Percentiles rank a stretch among this genome's conserved stretches.
phyloP scores from a whole-genome alignment of 2,329 filamentous ascomycete genomes.

The Cercospora nicotianae region DNA sequence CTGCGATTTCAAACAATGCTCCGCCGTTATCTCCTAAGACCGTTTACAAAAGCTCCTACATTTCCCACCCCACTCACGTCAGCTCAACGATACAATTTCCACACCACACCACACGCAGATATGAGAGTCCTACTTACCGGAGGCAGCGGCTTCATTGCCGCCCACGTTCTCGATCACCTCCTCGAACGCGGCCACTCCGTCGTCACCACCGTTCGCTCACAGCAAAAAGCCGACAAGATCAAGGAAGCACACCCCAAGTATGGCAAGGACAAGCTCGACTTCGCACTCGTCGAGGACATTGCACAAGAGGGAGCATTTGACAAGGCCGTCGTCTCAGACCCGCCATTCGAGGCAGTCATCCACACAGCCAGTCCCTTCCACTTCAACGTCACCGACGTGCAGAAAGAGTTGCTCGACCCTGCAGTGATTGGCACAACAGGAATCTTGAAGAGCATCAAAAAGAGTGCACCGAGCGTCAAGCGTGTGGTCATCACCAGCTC shows the following conservation, averaged over 20 bases:
- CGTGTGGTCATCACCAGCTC: constrained; percentile 71
- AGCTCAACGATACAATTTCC: neutral
- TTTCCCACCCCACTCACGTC: neutral
- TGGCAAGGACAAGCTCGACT: constrained; percentile 60
- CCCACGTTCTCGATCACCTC: constrained; percentile 62
- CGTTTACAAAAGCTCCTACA: no score
- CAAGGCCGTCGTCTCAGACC: constrained; percentile 59
- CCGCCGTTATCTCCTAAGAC: constrained; percentile 15
- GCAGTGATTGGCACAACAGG: constrained; percentile 65
- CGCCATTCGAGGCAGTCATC: constrained; percentile 70
- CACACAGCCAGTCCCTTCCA: constrained; percentile 76
- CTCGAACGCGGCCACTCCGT: constrained; percentile 59
- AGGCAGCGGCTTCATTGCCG: constrained; percentile 65
- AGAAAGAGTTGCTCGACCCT: constrained; percentile 59
- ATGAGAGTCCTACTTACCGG: constrained; percentile 43
- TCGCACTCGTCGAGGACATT: constrained; percentile 71
- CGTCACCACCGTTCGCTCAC: constrained; percentile 62
- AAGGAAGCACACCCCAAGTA: constrained; percentile 53
- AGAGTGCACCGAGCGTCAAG: constrained; percentile 64
- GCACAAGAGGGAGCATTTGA: constrained; percentile 68
- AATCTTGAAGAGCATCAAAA: constrained; percentile 62
- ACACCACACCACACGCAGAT: constrained; percentile 11
- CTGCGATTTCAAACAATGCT: constrained; percentile 4
- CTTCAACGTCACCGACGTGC: constrained; percentile 68
- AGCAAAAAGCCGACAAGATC: constrained; percentile 63